Conservation (phyloP, 2,329 filamentous ascomycete genomes). For the Zasmidium citrigriseum region DNA sequence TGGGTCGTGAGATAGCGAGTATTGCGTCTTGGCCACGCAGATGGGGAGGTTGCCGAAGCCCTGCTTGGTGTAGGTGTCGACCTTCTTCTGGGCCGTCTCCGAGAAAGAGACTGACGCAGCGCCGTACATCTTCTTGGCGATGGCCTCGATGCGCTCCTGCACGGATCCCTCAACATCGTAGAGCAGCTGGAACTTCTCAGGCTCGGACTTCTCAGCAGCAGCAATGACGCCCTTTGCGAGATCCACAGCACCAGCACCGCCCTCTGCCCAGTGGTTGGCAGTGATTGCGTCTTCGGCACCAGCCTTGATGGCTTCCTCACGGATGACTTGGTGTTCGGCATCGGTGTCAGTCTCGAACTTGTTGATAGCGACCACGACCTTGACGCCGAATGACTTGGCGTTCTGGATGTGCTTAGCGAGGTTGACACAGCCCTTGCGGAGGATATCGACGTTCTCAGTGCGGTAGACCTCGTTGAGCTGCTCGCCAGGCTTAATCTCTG, state of each 20-base stretch:
- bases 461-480: slow-evolving; percentile 85
- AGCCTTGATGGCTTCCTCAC: slow-evolving; percentile 86
- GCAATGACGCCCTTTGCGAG: slow-evolving; percentile 84
- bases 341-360: slow-evolving; percentile 92
- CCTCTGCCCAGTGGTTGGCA: slow-evolving; percentile 95
- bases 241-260: slow-evolving; percentile 85
- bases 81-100: slow-evolving; percentile 91
- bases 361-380: slow-evolving; percentile 96
- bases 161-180: slow-evolving; percentile 79
- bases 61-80: slow-evolving; percentile 90
- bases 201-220: slow-evolving; percentile 74
- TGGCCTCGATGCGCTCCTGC: slow-evolving; percentile 86
- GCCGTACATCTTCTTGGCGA: slow-evolving; percentile 93
- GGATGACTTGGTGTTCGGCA: slow-evolving; percentile 84
- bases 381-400: slow-evolving; percentile 83
- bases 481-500: slow-evolving; percentile 86
- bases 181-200: slow-evolving; percentile 79
- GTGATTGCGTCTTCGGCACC: slow-evolving; percentile 92
- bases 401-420: slow-evolving; percentile 93
- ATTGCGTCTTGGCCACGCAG: slow-evolving; percentile 97
- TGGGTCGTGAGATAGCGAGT: slow-evolving; percentile 90
- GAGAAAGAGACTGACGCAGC: slow-evolving; percentile 88
- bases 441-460: slow-evolving; percentile 88
- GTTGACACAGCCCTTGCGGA: slow-evolving; percentile 89
- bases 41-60: slow-evolving; percentile 92